Evolutionary conservation across 768 basidiomycete genomes (phyloP).

Genomic region (Phallus indusiatus): DNA sequence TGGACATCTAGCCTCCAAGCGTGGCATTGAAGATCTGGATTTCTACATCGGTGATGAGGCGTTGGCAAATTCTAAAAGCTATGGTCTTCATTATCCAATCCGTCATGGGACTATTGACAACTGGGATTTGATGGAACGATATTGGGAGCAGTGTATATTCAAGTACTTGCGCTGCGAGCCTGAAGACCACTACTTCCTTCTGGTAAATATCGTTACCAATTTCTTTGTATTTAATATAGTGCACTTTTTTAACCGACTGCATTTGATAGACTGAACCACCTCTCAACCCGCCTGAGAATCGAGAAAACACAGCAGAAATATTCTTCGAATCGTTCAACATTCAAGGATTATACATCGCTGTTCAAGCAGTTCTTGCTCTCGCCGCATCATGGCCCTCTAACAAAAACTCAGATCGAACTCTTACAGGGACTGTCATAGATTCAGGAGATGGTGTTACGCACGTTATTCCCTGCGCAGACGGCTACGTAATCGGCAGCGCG

Average conservation of each 20-base stretch:
- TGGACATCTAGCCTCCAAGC: conserved; percentile 88
- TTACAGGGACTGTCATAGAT: conserved; percentile 97
- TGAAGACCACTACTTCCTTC: conserved; percentile 95
- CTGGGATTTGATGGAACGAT: conserved; percentile 98
- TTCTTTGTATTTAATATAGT: neutral
- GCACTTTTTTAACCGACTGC: conserved; percentile 4
- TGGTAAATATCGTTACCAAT: conserved; percentile 57
- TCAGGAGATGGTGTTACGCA: conserved; percentile 99
- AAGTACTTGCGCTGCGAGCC: conserved; percentile 98
- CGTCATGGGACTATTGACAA: conserved; percentile 97
- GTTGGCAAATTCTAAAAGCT: conserved; percentile 91
- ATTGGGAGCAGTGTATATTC: conserved; percentile 99
- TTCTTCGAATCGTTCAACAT: conserved; percentile 99
- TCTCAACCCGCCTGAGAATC: conserved; percentile 94
- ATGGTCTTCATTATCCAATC: conserved; percentile 93
- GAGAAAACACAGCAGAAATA: conserved; percentile 98
- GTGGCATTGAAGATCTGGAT: conserved; percentile 97
- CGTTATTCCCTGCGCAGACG: conserved; percentile 92
- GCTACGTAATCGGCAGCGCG: conserved; percentile 96
- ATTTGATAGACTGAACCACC: conserved; percentile 87
- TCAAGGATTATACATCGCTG: conserved; percentile 95
- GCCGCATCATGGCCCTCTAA: conserved; percentile 96
- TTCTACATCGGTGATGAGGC: conserved; percentile 99
- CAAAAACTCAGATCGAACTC: conserved; percentile 78
- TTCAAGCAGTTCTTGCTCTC: conserved; percentile 95